Percentiles rank a stretch among this genome's conserved stretches.
Evolutionary conservation across 441 rosid species (phyloP).

Genomic region (Gossypium davidsonii): DNA sequence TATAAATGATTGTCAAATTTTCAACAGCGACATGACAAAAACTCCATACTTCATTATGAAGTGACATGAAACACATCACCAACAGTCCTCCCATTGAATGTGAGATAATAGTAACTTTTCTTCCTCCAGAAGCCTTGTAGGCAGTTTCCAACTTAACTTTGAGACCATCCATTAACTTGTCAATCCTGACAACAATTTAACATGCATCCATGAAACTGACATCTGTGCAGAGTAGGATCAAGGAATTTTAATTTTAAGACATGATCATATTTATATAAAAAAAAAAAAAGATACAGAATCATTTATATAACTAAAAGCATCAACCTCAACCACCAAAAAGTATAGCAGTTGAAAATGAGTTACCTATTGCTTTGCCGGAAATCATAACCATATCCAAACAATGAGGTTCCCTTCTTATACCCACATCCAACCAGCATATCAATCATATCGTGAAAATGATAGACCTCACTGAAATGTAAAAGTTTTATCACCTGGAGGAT

Average conservation of each 20-base stretch:
- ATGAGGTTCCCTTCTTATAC: constrained; percentile 75
- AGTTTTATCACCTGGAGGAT: constrained; percentile 56
- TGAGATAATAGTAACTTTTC: constrained; percentile 69
- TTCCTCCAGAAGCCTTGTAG: constrained; percentile 54
- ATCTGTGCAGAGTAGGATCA: constrained; percentile 9
- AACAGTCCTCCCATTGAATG: constrained; percentile 94
- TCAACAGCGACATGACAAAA: constrained; percentile 15
- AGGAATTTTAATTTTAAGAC: constrained; percentile 1
- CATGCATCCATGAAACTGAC: constrained; percentile 6
- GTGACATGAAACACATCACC: constrained; percentile 66
- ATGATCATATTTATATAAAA: neutral
- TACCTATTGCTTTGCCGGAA: constrained; percentile 90
- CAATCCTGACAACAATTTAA: constrained; percentile 45
- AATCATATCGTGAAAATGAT: constrained; percentile 88
- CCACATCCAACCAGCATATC: constrained; percentile 70
- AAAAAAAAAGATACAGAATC: neutral
- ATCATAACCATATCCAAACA: constrained; percentile 89
- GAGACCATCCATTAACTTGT: constrained; percentile 55
- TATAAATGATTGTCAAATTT: constrained; percentile 3
- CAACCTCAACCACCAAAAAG: neutral
- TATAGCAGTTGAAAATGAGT: neutral
- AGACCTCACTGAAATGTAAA: constrained; percentile 48
- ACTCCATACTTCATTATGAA: constrained; percentile 51
- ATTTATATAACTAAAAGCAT: neutral
- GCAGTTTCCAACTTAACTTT: constrained; percentile 66